phyloP scores from a whole-genome alignment of 768 basidiomycete genomes.

The Lanmaoa rubissima region DNA sequence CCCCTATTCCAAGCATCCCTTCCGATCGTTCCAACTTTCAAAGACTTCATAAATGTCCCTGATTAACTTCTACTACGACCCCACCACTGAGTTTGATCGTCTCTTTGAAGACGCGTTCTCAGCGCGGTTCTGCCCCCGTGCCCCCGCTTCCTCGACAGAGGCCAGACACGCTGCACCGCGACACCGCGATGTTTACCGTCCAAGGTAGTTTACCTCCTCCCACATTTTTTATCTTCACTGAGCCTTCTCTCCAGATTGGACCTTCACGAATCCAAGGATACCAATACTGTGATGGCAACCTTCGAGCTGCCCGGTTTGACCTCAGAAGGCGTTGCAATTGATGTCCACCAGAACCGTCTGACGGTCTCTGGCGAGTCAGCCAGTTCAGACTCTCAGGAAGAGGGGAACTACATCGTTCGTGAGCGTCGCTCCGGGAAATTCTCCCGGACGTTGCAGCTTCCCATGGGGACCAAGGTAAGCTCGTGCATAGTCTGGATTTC shows the following conservation, averaged over 20 bases:
- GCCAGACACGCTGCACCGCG: background rate
- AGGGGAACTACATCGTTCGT: constrained; percentile 39
- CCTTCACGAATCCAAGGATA: constrained; percentile 42
- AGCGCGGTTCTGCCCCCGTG: constrained; percentile 7
- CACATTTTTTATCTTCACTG: background rate
- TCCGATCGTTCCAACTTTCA: background rate
- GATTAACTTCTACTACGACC: constrained; percentile 4
- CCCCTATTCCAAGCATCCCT: background rate
- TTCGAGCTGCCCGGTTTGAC: constrained; percentile 57
- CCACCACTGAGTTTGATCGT: constrained; percentile 2
- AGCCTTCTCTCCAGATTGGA: constrained; percentile 37
- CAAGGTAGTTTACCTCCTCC: constrained; percentile 17
- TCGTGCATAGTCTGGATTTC: background rate
- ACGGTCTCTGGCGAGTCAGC: constrained; percentile 46
- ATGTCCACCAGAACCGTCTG: constrained; percentile 46
- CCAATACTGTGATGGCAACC: constrained; percentile 46
- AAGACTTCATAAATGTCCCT: constrained; percentile 1
- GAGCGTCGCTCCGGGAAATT: constrained; percentile 48
- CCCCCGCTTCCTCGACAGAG: background rate
- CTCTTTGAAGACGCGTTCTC: constrained; percentile 24
- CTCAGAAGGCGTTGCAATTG: constrained; percentile 46
- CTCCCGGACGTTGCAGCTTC: constrained; percentile 44
- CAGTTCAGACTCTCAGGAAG: constrained; percentile 31
- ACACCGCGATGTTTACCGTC: constrained; percentile 1
- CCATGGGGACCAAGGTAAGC: constrained; percentile 46